Evolutionary conservation across 805 yeast species (phyloP), one percentile per base, ranked within the genome.

Genomic region (Spathaspora sp.): DNA sequence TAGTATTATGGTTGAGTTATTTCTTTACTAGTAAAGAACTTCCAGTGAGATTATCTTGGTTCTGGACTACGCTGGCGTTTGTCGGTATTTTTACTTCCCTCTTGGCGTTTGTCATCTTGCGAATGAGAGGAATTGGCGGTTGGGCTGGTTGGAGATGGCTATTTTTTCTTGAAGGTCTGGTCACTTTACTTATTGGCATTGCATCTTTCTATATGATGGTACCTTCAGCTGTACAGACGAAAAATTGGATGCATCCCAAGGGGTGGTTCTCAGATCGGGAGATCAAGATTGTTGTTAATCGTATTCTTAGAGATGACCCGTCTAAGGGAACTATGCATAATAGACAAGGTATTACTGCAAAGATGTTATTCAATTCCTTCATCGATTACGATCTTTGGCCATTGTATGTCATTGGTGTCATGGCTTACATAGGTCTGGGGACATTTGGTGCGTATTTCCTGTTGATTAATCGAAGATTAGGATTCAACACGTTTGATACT

Each of bases 261-360:
- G 85, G 86, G 28, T 66, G 77, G 69, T 69, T 65, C 52, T 68
- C 78, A 14, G 81, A 79, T 1, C 64, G 79, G 42, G 86, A 84
- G 54, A 81, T 79, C 62, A 76, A 77, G 52, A 81, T 83, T 51
- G 68, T 82, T 32, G 86, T 81, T 47, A 82, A 82, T 60, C 70
- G 82, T 53, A 73, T 84, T 1, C 63, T 84, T 48, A 67, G 87
- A 56, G 87, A 84, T 60, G 89, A 84, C 59, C 88, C 88, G 6
- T 59, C 72, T 3, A 75, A 74, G 55, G 86, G 87, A 20, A 86
- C 81, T 53, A 81, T 82, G 87, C 73, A 82, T 60, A 83, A 83
- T 60, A 71, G 85, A 60, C 79, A 80, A 57, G 82, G 83, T 9
- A 61, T 84, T n/a, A 63, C 73, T 3, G 54, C 69, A 3, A 69